A percentile compares a stretch with the other conserved stretches of the same genome.
These are phyloP conservation scores for Meredithiella fracta DNA, from an alignment of 2,329 filamentous ascomycete species.

Conservation along the genomic window DNA sequence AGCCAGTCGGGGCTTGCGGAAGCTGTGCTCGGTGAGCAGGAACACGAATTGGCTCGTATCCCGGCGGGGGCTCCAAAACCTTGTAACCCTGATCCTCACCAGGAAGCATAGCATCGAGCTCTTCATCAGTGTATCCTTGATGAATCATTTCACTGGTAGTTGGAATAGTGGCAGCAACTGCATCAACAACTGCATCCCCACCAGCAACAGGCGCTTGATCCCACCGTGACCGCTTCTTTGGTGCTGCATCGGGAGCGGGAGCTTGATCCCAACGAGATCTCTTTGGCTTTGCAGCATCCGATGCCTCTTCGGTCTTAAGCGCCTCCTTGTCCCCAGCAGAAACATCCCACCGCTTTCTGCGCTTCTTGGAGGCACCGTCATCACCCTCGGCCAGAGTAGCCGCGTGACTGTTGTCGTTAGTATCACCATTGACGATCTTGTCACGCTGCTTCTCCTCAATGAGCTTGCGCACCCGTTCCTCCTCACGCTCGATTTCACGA, in stretches of 20 bases:
- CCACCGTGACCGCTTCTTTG: slow-evolving; percentile 74
- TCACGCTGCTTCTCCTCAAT: slow-evolving; percentile 58
- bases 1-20: slow-evolving; percentile 62
- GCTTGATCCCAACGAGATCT: slow-evolving; percentile 81
- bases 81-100: slow-evolving; percentile 83
- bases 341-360: slow-evolving; percentile 93
- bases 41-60: slow-evolving; percentile 71
- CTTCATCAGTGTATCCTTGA: slow-evolving; percentile 75
- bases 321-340: slow-evolving; percentile 23
- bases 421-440: slow-evolving; percentile 35
- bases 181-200: slow-evolving; percentile 48
- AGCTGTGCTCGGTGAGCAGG: slow-evolving; percentile 49
- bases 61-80: slow-evolving; percentile 74
- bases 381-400: slow-evolving; percentile 59
- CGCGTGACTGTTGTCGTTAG: slow-evolving; percentile 32
- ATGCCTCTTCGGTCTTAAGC: slow-evolving; percentile 29
- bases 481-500: slow-evolving; percentile 82
- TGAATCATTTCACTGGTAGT: slow-evolving; percentile 74
- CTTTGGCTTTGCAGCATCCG: slow-evolving; percentile 43
- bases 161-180: slow-evolving; percentile 47
- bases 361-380: slow-evolving; percentile 61
- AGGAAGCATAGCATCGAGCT: slow-evolving; percentile 80
- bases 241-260: slow-evolving; percentile 41
- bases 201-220: slow-evolving; percentile 76
- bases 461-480: slow-evolving; percentile 65